Percentiles rank a stretch among this genome's conserved stretches.
These are phyloP conservation scores for Parathielavia hyrcaniae DNA, from an alignment of 495 filamentous ascomycete species.

Conservation along the genomic window DNA sequence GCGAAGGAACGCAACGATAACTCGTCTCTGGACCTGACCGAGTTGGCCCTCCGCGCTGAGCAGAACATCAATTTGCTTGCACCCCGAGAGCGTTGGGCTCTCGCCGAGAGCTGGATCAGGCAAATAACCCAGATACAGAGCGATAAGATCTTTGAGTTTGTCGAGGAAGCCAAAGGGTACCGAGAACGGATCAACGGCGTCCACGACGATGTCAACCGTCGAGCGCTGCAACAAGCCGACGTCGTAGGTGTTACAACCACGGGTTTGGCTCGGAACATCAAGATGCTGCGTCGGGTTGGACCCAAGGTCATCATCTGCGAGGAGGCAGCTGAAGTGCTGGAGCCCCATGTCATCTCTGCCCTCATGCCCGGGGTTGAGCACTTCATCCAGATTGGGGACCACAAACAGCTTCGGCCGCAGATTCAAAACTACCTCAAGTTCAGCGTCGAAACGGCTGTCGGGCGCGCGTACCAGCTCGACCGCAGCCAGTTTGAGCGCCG, in stretches of 20 bases:
- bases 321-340: constrained; percentile 73
- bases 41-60: background rate
- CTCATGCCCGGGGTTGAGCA: constrained; percentile 67
- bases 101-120: constrained; percentile 9
- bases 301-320: constrained; percentile 69
- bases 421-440: constrained; percentile 31
- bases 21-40: too few species aligned
- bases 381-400: constrained; percentile 70
- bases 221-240: constrained; percentile 48
- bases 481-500: constrained; percentile 33
- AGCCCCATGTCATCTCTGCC: constrained; percentile 62
- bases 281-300: constrained; percentile 52
- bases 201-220: constrained; percentile 45
- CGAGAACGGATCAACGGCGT: constrained; percentile 30
- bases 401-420: constrained; percentile 60
- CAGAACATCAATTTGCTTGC: background rate
- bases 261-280: constrained; percentile 60
- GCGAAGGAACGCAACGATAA: too few species aligned
- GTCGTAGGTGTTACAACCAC: constrained; percentile 74
- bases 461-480: constrained; percentile 23
- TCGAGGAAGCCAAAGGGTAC: constrained; percentile 1
- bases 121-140: background rate
- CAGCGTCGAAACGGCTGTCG: constrained; percentile 22
- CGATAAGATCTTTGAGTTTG: background rate
- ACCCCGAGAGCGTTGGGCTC: background rate